A percentile compares a stretch with the other conserved stretches of the same genome.
Evolutionary conservation across 1,139 yeast species (phyloP).

Genomic region (Candida pseudoviswanathii): DNA sequence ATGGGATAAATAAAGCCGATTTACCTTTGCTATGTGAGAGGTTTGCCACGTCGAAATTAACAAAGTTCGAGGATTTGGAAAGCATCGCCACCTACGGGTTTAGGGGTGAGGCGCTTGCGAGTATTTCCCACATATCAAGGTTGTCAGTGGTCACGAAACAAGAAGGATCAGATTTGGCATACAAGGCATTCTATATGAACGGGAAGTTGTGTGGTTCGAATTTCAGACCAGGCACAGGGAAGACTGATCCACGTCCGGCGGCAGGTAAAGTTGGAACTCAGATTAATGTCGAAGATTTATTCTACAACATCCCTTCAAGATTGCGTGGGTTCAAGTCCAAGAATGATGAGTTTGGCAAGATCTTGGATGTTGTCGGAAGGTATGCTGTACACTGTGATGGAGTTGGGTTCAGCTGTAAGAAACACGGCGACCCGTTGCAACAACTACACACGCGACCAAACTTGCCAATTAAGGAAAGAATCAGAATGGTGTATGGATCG

Average conservation of each 20-base stretch:
- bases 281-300: conserved; percentile 82
- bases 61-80: conserved; percentile 50
- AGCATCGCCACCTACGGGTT: conserved; percentile 59
- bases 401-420: conserved; percentile 80
- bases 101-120: conserved; percentile 62
- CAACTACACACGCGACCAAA: conserved; percentile 56
- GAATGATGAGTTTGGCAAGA: conserved; percentile 73
- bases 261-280: conserved; percentile 93
- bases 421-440: conserved; percentile 66
- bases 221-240: conserved; percentile 25
- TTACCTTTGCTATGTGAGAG: conserved; percentile 53
- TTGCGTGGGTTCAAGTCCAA: conserved; percentile 64
- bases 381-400: conserved; percentile 75
- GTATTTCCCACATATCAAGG: conserved; percentile 63
- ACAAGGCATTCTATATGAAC: conserved; percentile 61
- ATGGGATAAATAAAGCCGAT: conserved; percentile 50
- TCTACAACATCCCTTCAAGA: conserved; percentile 86
- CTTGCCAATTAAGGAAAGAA: conserved; percentile 59
- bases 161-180: conserved; percentile 59
- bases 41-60: conserved; percentile 57
- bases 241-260: conserved; percentile 60
- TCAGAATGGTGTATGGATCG: conserved; percentile 73
- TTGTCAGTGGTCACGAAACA: conserved; percentile 81
- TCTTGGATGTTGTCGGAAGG: conserved; percentile 80
- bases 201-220: conserved; percentile 56